Conservation (phyloP, 176 grass and related monocot genomes). For the Eremochloa ophiuroides region DNA sequence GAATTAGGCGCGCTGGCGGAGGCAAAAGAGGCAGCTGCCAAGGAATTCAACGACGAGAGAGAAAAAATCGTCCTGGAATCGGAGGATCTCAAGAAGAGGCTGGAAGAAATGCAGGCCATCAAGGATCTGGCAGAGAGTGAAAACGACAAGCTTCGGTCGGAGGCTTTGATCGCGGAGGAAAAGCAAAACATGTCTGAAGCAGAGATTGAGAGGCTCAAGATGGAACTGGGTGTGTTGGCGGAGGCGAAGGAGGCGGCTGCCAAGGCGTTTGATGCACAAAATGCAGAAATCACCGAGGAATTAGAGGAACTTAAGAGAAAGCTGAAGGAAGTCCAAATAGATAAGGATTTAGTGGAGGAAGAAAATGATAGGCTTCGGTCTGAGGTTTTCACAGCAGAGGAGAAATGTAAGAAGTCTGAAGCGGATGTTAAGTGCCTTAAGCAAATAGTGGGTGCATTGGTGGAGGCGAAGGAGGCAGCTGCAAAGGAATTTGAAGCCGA, state of each 20-base stretch:
- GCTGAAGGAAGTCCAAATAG: not conserved
- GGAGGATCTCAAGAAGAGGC: not conserved
- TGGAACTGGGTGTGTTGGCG: not conserved
- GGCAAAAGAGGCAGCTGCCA: not conserved
- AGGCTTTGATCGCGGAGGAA: not conserved
- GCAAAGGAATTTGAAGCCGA: not conserved
- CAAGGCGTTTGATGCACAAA: not conserved
- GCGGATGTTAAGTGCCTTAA: not conserved
- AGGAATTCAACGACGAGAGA: not conserved
- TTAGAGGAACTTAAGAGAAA: not conserved
- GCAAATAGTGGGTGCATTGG: not conserved
- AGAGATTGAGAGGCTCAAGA: not conserved
- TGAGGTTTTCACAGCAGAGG: not conserved
- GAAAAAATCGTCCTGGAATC: not conserved
- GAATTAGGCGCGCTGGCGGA: not conserved
- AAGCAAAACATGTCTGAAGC: not conserved
- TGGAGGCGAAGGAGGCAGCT: not conserved
- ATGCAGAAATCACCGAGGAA: not conserved
- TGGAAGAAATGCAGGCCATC: not conserved
- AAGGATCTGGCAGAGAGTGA: conserved; percentile 6
- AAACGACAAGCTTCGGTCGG: not conserved
- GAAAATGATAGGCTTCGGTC: not conserved
- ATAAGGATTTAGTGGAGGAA: not conserved
- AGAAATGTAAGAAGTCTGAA: not conserved
- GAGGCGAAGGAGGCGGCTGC: not conserved